Evolutionary conservation across 139 green algal species (phyloP).

Genomic region (Raphidocelis subcapitata): DNA sequence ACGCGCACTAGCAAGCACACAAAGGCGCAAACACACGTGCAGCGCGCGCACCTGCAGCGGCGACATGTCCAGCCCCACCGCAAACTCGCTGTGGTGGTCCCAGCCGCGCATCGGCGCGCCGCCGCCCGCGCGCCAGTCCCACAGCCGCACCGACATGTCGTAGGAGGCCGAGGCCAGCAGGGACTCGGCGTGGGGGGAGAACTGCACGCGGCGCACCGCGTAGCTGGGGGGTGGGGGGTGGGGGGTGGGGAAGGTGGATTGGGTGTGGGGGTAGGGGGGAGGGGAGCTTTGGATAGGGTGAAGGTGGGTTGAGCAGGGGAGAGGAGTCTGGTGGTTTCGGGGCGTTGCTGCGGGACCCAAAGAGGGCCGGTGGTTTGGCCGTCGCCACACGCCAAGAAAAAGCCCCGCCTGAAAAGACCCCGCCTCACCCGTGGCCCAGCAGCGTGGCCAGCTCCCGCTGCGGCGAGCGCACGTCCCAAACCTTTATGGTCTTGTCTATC

Average conservation of each 20-base stretch:
- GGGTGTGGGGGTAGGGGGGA: too few relatives aligned
- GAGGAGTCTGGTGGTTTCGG: too few relatives aligned
- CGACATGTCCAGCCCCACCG: constrained; percentile 88
- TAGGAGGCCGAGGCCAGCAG: constrained; percentile 89
- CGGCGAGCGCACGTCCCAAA: constrained; percentile 83
- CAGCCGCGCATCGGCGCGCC: constrained; percentile 69
- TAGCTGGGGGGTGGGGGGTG: constrained; percentile 56
- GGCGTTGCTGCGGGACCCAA: too few relatives aligned
- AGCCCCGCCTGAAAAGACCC: too few relatives aligned
- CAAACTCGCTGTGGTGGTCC: constrained; percentile 92
- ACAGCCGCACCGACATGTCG: constrained; percentile 96
- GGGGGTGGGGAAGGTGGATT: background rate
- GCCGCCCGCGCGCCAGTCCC: constrained; percentile 77
- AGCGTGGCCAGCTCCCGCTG: constrained; percentile 61
- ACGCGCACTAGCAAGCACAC: too few relatives aligned
- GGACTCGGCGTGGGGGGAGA: constrained; percentile 79
- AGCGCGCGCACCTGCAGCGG: constrained; percentile 49
- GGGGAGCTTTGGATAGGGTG: background rate
- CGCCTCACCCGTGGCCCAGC: constrained; percentile 73
- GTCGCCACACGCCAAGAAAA: too few relatives aligned
- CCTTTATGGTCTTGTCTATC: constrained; percentile 94
- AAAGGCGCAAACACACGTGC: too few relatives aligned
- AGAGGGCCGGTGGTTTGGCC: too few relatives aligned
- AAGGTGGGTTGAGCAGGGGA: too few relatives aligned
- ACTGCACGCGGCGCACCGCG: constrained; percentile 86